Evolutionary conservation across 2,329 filamentous ascomycete species (phyloP).

Genomic region (Diplodia intermedia): DNA sequence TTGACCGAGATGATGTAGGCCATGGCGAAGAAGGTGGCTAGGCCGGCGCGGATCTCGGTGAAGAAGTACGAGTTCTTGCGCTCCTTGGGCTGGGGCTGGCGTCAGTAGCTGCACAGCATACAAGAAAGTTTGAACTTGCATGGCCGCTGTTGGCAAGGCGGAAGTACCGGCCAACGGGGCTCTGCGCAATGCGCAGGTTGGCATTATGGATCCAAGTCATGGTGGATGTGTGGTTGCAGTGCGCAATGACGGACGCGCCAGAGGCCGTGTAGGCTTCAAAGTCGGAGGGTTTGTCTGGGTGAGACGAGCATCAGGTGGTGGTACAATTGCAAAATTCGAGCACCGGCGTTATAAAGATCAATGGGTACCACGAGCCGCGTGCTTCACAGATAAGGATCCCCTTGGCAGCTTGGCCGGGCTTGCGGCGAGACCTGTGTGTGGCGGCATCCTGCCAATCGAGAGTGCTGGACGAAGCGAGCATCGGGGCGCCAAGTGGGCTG

Average conservation of each 20-base stretch:
- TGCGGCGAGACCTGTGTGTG: neutral
- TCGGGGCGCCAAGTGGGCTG: neutral
- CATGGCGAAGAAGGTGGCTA: conserved; percentile 68
- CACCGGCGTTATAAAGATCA: conserved; percentile 19
- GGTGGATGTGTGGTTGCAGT: neutral
- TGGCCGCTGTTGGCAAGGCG: conserved; percentile 82
- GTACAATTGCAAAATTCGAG: conserved; percentile 10
- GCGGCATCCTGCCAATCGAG: conserved; percentile 5
- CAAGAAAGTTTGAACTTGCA: conserved; percentile 60
- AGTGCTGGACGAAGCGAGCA: neutral
- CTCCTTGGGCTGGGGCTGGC: conserved; percentile 63
- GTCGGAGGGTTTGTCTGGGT: neutral
- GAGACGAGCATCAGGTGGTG: neutral
- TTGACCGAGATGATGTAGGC: conserved; percentile 70
- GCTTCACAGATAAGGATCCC: conserved; percentile 4
- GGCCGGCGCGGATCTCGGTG: conserved; percentile 81
- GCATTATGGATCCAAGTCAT: conserved; percentile 42
- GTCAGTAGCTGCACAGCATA: conserved; percentile 33
- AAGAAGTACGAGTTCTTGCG: conserved; percentile 79
- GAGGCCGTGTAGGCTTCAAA: conserved; percentile 3
- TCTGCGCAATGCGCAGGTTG: conserved; percentile 46
- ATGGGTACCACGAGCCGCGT: conserved; percentile 8
- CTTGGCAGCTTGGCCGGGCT: conserved; percentile 15
- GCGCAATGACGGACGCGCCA: neutral
- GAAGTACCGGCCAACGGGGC: conserved; percentile 60